Base-by-base conservation (phyloP, 306 rosid genomes). In the Quercus rubra region DNA sequence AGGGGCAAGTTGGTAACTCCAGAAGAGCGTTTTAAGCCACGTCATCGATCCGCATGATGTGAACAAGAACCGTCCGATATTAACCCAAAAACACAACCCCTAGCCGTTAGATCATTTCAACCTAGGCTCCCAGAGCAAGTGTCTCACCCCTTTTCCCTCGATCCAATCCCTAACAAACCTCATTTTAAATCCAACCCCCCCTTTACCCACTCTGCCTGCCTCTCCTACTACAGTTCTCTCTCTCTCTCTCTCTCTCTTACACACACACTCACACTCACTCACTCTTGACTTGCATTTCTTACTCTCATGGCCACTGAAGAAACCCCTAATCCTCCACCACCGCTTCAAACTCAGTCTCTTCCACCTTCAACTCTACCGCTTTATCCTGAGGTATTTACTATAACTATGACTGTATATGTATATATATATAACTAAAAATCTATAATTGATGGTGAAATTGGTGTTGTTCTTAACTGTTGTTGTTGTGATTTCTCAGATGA, bases 11-110 rank as follows among this genome's bases (percentile, higher is more conserved):
- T 5, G 20, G 77, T 84, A 77, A 80, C 20, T 71, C 55, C 30
- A 3, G 35, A n/a, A 17, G 13, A 5, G 7, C 4, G 79, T 49
- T 76, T 66, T 19, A 3, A 12, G 1, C 85, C 89, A 83, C 73
- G 84, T 88, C 89, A 88, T 5, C 83, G 74, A 88, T 85, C 91
- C 87, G 80, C 11, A 87, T 61, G 80, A 20, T 38, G 35, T 0
- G 4, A 23, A 33, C 17, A 0, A 6, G 0, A 2, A 13, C 86
- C 89, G 78, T 88, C 5, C 7, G 89, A 88, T 83, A 3, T 0
- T 17, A 7, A 31, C 55, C 4, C 14, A 0, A 75, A 70, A 28
- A 19, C 38, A 28, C 64, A 14, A 38, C 14, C 88, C 91, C 89
- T 55, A 76, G 17, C 86, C 91, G 86, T 88, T n/a, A 3, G 91